phyloP scores from a whole-genome alignment of 805 yeast species.

The Sugiyamaella americana region DNA sequence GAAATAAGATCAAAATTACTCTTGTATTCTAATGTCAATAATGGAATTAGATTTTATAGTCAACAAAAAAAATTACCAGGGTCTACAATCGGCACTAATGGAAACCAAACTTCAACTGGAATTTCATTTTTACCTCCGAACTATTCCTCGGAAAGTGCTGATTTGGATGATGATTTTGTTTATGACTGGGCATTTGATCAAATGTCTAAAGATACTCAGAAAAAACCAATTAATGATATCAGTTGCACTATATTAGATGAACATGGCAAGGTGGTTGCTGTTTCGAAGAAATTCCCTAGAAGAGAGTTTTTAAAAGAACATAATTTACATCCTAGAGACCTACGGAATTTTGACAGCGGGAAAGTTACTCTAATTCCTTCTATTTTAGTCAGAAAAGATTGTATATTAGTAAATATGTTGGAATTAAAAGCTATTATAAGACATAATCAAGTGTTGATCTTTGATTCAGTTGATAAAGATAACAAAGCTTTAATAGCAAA shows the following conservation, averaged over 20 bases:
- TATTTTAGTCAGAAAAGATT: constrained; percentile 51
- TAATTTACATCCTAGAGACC: constrained; percentile 76
- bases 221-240: background rate
- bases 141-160: background rate
- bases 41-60: too few species aligned
- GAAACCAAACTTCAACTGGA: too few species aligned
- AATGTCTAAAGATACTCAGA: background rate
- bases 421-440: constrained; percentile 59
- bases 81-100: too few species aligned
- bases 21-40: too few species aligned
- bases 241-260: constrained; percentile 44
- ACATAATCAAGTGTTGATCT: constrained; percentile 51
- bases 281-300: constrained; percentile 52
- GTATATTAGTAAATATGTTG: constrained; percentile 54
- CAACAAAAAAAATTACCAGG: too few species aligned
- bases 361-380: constrained; percentile 61
- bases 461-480: constrained; percentile 43
- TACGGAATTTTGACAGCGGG: constrained; percentile 71
- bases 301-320: constrained; percentile 56
- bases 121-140: background rate
- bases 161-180: background rate
- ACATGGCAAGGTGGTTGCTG: constrained; percentile 50
- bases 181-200: background rate
- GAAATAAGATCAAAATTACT: too few species aligned
- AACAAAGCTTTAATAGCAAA: constrained; percentile 47